Conservation (phyloP, 805 yeast genomes). For the Kazachstania psychrophila region DNA sequence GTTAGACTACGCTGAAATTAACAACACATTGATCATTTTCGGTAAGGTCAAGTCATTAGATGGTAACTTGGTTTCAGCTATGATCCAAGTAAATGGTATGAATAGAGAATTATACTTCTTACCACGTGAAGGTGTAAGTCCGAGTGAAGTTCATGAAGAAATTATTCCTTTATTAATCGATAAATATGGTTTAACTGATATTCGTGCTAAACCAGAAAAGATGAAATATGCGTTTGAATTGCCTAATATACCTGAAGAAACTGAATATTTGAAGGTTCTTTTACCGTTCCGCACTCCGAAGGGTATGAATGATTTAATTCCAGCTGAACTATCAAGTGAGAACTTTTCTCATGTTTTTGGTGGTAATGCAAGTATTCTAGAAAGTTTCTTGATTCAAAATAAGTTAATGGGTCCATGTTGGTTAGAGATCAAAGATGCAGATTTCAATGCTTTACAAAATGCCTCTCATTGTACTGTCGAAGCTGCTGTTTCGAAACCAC, state of each 20-base stretch:
- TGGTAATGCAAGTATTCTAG: conserved; percentile 62
- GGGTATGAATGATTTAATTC: conserved; percentile 39
- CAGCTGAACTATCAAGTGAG: conserved; percentile 60
- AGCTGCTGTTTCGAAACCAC: conserved; percentile 46
- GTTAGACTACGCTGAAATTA: conserved; percentile 81
- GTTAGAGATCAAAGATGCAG: conserved; percentile 64
- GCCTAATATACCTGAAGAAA: conserved; percentile 61
- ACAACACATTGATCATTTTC: conserved; percentile 57
- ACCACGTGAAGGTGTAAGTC: conserved; percentile 51
- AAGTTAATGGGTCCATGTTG: conserved; percentile 97
- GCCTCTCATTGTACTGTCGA: conserved; percentile 79
- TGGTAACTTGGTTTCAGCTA: conserved; percentile 55
- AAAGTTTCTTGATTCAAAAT: conserved; percentile 72
- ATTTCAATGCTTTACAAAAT: conserved; percentile 48
- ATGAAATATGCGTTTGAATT: conserved; percentile 87
- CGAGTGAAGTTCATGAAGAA: conserved; percentile 71
- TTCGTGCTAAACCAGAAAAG: conserved; percentile 60
- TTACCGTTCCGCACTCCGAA: conserved; percentile 65
- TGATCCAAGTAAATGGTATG: conserved; percentile 65
- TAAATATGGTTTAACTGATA: conserved; percentile 49
- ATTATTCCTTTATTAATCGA: conserved; percentile 55
- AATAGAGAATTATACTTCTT: conserved; percentile 66
- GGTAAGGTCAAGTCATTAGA: conserved; percentile 66
- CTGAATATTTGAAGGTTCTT: conserved; percentile 70
- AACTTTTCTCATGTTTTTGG: conserved; percentile 80